phyloP scores from a whole-genome alignment of 352 stramenopile species.

The Phytopythium kandeliae region DNA sequence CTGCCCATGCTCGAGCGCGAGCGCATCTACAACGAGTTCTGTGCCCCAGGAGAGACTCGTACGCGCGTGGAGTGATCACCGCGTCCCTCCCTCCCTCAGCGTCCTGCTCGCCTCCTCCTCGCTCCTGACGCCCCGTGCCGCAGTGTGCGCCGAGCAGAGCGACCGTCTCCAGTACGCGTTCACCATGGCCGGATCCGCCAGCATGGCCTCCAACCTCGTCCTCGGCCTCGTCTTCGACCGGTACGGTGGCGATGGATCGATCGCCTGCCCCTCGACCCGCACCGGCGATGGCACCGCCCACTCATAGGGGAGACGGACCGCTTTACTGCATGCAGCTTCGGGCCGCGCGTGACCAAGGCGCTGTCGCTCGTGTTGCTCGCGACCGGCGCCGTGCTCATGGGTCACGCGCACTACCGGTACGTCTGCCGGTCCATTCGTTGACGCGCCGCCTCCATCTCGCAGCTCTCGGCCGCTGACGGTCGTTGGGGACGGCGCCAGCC shows the following conservation, averaged over 20 bases:
- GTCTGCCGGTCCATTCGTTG: not conserved
- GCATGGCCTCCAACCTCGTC: conserved; percentile 57
- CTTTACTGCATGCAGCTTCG: conserved; percentile 26
- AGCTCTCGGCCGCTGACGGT: not conserved
- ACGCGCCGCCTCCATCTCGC: too few species aligned
- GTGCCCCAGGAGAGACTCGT: conserved; percentile 29
- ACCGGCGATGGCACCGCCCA: too few species aligned
- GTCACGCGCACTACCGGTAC: conserved; percentile 35
- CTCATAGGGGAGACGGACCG: not conserved
- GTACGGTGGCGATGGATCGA: conserved; percentile 8
- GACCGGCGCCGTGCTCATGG: conserved; percentile 40
- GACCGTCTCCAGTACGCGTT: conserved; percentile 55
- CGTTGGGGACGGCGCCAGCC: conserved; percentile 7
- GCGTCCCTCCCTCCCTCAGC: not conserved
- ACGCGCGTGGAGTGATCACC: too few species aligned
- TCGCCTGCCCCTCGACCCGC: too few species aligned
- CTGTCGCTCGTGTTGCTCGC: conserved; percentile 45
- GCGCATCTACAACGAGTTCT: conserved; percentile 53
- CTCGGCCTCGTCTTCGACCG: conserved; percentile 60
- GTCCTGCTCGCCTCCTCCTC: not conserved
- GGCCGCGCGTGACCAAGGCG: conserved; percentile 46
- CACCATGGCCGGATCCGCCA: conserved; percentile 51
- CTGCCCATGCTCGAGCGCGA: conserved; percentile 54
- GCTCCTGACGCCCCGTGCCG: not conserved
- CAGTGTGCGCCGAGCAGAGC: conserved; percentile 50